Evolutionary conservation across 2,329 filamentous ascomycete genomes (phyloP).

Genomic region (Pseudogymnoascus sp.): DNA sequence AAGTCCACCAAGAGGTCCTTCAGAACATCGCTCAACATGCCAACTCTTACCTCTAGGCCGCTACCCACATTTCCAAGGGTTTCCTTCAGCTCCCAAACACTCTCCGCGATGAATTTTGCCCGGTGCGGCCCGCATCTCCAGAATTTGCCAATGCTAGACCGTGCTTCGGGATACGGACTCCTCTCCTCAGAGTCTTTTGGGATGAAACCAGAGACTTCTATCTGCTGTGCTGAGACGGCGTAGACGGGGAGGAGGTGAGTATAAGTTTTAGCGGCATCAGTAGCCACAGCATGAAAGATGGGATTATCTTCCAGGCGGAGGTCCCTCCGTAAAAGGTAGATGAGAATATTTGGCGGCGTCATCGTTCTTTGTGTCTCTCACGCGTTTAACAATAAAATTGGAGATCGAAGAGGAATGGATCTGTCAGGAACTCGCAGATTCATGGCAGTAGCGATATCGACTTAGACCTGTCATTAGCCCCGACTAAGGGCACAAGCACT

Average conservation of each 20-base stretch:
- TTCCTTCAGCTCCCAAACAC: constrained; percentile 63
- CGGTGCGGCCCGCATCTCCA: constrained; percentile 69
- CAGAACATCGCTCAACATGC: constrained; percentile 51
- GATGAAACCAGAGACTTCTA: constrained; percentile 71
- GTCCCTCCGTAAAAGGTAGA: constrained; percentile 67
- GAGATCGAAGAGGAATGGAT: neutral
- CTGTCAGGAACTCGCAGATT: neutral
- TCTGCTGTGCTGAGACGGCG: constrained; percentile 59
- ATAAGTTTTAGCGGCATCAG: constrained; percentile 30
- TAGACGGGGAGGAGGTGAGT: constrained; percentile 67
- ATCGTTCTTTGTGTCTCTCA: constrained; percentile 13
- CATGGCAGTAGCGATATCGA: neutral
- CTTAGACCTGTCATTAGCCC: neutral
- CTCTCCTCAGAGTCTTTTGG: constrained; percentile 32
- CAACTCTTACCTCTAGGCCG: constrained; percentile 56
- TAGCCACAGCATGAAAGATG: constrained; percentile 52
- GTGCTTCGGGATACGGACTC: constrained; percentile 62
- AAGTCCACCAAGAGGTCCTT: constrained; percentile 46
- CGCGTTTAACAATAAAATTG: neutral
- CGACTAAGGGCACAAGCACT: constrained; percentile 2
- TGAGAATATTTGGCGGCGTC: constrained; percentile 44
- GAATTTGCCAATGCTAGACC: constrained; percentile 56
- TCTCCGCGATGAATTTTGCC: constrained; percentile 63
- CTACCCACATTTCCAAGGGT: constrained; percentile 51
- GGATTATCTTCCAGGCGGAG: constrained; percentile 68